These are phyloP conservation scores for Choanephora cucurbitarum DNA, from an alignment of 371 early-diverging fungal species.

Conservation along the genomic window DNA sequence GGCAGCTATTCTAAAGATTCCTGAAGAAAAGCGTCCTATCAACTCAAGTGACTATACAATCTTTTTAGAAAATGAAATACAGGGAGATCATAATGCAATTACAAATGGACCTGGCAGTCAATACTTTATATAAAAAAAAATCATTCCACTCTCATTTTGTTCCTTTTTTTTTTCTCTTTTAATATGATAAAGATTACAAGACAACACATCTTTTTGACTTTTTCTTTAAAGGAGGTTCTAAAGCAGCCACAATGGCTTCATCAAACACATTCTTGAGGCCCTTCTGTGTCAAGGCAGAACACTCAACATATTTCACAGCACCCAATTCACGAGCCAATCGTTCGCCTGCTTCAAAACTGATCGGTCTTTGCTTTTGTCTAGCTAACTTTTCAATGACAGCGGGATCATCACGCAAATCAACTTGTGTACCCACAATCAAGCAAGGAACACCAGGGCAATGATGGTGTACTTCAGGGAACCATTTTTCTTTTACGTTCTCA, in stretches of 20 bases:
- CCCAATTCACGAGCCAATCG: slow-evolving; percentile 85
- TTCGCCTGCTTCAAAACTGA: slow-evolving; percentile 82
- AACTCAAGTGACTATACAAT: slow-evolving; percentile 72
- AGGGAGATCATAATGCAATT: slow-evolving; percentile 33
- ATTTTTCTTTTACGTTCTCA: slow-evolving; percentile 89
- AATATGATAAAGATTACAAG: slow-evolving; percentile 49
- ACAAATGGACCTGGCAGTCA: slow-evolving; percentile 43
- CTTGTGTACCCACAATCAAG: slow-evolving; percentile 95
- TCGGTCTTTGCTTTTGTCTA: slow-evolving; percentile 83
- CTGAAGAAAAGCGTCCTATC: slow-evolving; percentile 81
- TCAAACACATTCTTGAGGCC: slow-evolving; percentile 98
- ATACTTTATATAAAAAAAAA: slow-evolving; percentile 49
- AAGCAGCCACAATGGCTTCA: slow-evolving; percentile 97
- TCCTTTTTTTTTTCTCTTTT: background rate
- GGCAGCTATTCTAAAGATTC: slow-evolving; percentile 93
- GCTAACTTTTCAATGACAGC: slow-evolving; percentile 79
- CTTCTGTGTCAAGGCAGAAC: slow-evolving; percentile 94
- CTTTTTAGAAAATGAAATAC: slow-evolving; percentile 80
- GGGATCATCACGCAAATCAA: slow-evolving; percentile 93
- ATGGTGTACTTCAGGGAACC: slow-evolving; percentile 93
- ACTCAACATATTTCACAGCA: slow-evolving; percentile 97
- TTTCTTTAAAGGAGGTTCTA: slow-evolving; percentile 88
- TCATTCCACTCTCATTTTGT: too few relatives aligned
- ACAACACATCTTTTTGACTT: slow-evolving; percentile 78
- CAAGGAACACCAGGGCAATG: slow-evolving; percentile 98